Evolutionary conservation across 2,329 filamentous ascomycete genomes (phyloP).

Genomic region (Exophiala oligosperma): DNA sequence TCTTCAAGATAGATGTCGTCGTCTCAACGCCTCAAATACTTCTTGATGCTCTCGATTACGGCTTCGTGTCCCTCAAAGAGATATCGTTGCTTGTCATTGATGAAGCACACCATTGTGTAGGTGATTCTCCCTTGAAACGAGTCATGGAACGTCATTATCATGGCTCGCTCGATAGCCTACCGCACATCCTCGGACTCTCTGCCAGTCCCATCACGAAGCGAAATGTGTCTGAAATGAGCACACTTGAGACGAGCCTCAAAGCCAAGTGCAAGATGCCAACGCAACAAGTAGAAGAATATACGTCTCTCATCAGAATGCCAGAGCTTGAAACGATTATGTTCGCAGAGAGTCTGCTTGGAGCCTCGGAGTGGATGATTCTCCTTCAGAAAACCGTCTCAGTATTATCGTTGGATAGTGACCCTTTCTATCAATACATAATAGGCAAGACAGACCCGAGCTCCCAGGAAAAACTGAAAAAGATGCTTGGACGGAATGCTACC

Average conservation of each 20-base stretch:
- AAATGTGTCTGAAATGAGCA: slow-evolving; percentile 32
- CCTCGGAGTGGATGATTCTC: slow-evolving; percentile 40
- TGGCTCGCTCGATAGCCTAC: slow-evolving; percentile 43
- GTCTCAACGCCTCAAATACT: slow-evolving; percentile 77
- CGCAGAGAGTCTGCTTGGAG: slow-evolving; percentile 6
- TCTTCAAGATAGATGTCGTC: slow-evolving; percentile 68
- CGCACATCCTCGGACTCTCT: slow-evolving; percentile 74
- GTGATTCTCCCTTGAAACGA: slow-evolving; percentile 62
- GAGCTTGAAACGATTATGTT: slow-evolving; percentile 46
- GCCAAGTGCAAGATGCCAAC: slow-evolving; percentile 69
- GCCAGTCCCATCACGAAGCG: slow-evolving; percentile 70
- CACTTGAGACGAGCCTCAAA: slow-evolving; percentile 69
- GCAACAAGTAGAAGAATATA: slow-evolving; percentile 66
- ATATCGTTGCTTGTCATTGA: slow-evolving; percentile 77
- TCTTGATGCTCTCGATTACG: slow-evolving; percentile 71
- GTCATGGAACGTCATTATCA: slow-evolving; percentile 77
- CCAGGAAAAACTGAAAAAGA: slow-evolving; percentile 30
- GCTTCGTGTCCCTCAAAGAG: slow-evolving; percentile 65
- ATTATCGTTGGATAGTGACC: slow-evolving; percentile 63
- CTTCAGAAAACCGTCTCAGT: slow-evolving; percentile 43
- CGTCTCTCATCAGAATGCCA: slow-evolving; percentile 69
- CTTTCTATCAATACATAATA: slow-evolving; percentile 54
- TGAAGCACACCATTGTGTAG: slow-evolving; percentile 78
- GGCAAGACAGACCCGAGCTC: slow-evolving; percentile 38
- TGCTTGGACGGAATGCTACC: slow-evolving; percentile 36